Evolutionary conservation across 2,329 filamentous ascomycete species (phyloP), one percentile per base, ranked within the genome.

Genomic region (Trichophaea hybrida): DNA sequence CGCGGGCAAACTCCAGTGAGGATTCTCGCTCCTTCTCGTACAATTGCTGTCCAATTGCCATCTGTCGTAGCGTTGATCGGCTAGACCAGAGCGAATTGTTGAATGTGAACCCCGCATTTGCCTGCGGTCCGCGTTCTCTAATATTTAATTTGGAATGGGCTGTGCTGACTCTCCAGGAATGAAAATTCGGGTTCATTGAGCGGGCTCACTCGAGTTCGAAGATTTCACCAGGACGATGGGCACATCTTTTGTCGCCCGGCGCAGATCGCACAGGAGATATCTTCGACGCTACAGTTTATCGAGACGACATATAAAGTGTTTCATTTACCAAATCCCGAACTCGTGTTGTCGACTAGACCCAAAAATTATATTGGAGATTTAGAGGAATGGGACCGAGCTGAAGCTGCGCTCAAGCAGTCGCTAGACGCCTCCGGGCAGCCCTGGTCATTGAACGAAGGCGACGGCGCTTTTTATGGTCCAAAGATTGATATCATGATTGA

Each of bases 161-260:
- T 24, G 46, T 15, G 86, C 68, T 82, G 35, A 54, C 24, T n/a
- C n/a, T 87, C 93, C 71, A 79, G 89, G 51, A 94, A 94, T 70
- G 88, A 94, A 72, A 78, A 87, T 5, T 90, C 86, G 0, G 88
- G 89, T 1, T 82, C 88, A 0, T 73, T 94, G 54, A 88, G 83
- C 53, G 89, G 88, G 12, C 75, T 94, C 60, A 94, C 88, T 2
- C 81, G 89, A 60, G 87, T 94, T 54, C 80, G 88, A 37, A 80
- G 88, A 17, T 94, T 94, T 72, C 87, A 93, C 72, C 89, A 94
- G 70, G 89, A 94, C 70, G 88, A 94, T 70, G 86, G 86, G 5
- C 88, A 94, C 72, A 93, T 94, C 63, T 94, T 94, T 72, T 94
- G 88, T 71, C 81, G 85, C 1, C 85, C 85, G 5, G 76, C 78